Base-by-base conservation (phyloP, 2,329 filamentous ascomycete genomes). In the Fusarium mangiferae region DNA sequence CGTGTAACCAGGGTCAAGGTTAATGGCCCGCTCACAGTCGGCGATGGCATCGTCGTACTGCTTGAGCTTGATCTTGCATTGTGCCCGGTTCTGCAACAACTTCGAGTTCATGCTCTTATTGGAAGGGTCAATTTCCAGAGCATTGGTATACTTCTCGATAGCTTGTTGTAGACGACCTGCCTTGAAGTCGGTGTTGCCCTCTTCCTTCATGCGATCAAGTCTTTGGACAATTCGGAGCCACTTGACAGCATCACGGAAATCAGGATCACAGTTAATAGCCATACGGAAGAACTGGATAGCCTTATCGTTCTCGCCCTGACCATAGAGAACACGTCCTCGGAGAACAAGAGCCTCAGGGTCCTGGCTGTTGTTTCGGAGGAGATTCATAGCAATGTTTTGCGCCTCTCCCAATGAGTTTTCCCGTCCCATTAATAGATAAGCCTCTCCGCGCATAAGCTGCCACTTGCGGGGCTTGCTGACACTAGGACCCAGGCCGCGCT, bases 91-190 rank as follows among this genome's bases (percentile, higher is more conserved):
- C 83, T 97, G 95, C 57, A 97, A 88, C 55, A 98, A 90, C 87
- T 98, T 98, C 26, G 96, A 93, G 83, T 98, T 98, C 77, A 94
- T 98, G 78, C 93, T 92, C 84, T 94, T 94, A 88, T 98, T 98
- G 62, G 88, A 82, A 1, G 95, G 93, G 82, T 99, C 96, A 54
- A 99, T 90, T 54, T 92, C 91, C 39, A 99, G 86, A 49, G 96
- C 96, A 70, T 92, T 86, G 6, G 91, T 91, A 84, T 98, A 99
- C 77, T 94, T 92, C 64, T 95, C 91, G 64, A 98, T 91, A 35
- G 96, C 96, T 59, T 91, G 86, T 79, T 94, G 90, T 84, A 92
- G 96, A 66, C 91, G 90, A 70, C 93, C 93, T 61, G 91, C 89
- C 86, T 98, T 98, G 89, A 97, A 99, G 28, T 95, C 92, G 11